These are phyloP conservation scores for Ogataea saltuana DNA, from an alignment of 805 yeast genomes.

Conservation along the genomic window DNA sequence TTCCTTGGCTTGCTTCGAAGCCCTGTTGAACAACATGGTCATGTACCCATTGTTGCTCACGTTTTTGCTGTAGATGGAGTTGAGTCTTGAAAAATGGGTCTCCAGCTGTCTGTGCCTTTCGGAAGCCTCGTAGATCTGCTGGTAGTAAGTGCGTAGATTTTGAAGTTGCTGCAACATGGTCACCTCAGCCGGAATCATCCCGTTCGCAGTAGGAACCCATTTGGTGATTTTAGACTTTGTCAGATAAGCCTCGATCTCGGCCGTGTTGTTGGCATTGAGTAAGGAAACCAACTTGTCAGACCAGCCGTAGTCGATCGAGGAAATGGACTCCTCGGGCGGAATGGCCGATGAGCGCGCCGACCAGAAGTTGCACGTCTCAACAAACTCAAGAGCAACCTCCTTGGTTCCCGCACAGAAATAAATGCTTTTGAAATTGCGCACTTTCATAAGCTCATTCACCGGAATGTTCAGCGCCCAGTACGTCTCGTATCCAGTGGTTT, in stretches of 20 bases:
- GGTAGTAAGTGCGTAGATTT: conserved; percentile 41
- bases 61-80: conserved; percentile 15
- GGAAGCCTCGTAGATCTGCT: conserved; percentile 39
- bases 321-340: conserved; percentile 70
- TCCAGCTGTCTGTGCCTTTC: conserved; percentile 42
- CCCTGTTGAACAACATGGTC: conserved; percentile 18
- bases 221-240: conserved; percentile 38
- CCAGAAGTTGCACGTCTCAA: conserved; percentile 86
- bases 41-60: conserved; percentile 13
- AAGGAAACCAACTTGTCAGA: conserved; percentile 31
- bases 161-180: conserved; percentile 41
- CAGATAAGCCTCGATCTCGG: conserved; percentile 24
- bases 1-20: conserved; percentile 16
- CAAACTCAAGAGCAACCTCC: conserved; percentile 68
- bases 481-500: conserved; percentile 38
- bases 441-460: conserved; percentile 33
- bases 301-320: conserved; percentile 88
- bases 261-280: conserved; percentile 3
- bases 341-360: conserved; percentile 81
- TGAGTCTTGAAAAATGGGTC: conserved; percentile 13
- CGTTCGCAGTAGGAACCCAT: conserved; percentile 42
- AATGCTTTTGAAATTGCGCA: conserved; percentile 39
- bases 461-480: conserved; percentile 62
- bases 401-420: conserved; percentile 66
- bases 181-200: conserved; percentile 30